A percentile compares a stretch with the other conserved stretches of the same genome.
These are phyloP conservation scores for Omphalotus olearius DNA, from an alignment of 1,284 basidiomycete genomes.

Conservation along the genomic window DNA sequence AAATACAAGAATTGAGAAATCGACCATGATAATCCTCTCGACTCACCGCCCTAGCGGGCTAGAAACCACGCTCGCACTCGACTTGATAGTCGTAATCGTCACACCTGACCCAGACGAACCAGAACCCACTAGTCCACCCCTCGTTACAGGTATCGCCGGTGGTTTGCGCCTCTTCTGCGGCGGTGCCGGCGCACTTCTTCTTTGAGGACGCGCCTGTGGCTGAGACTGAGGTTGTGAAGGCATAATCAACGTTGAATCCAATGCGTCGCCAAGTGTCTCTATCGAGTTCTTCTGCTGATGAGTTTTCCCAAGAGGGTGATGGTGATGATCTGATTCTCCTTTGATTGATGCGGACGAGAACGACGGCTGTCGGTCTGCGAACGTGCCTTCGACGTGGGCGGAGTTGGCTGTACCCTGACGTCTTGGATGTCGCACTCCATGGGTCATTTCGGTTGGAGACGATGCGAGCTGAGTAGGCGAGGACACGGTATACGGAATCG, in stretches of 20 bases:
- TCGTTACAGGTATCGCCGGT: conserved; percentile 24
- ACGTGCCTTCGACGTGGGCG: conserved; percentile 13
- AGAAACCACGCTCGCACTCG: neutral
- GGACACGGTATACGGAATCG: conserved; percentile 2
- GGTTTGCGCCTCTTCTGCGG: conserved; percentile 26
- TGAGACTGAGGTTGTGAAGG: conserved; percentile 5
- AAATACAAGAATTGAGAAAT: too few relatives aligned
- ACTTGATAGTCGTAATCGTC: conserved; percentile 13
- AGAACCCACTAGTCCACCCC: neutral
- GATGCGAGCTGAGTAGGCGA: neutral
- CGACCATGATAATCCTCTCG: too few relatives aligned
- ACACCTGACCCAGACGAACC: conserved; percentile 8
- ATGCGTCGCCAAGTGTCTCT: conserved; percentile 1
- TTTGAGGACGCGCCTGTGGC: neutral
- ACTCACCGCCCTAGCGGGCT: conserved; percentile 3
- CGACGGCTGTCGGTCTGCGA: conserved; percentile 1
- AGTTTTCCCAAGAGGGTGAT: conserved; percentile 8
- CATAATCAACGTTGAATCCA: conserved; percentile 8
- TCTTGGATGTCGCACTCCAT: conserved; percentile 11
- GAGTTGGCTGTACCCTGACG: conserved; percentile 13
- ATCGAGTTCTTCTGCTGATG: conserved; percentile 8
- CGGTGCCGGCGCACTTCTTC: conserved; percentile 18
- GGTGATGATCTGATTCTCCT: neutral
- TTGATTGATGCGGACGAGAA: neutral
- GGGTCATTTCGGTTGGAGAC: neutral